Percentiles rank a stretch among this genome's conserved stretches.
These are phyloP conservation scores for Vigna reflexopilosa DNA, from an alignment of 306 rosid genomes.

Conservation along the genomic window DNA sequence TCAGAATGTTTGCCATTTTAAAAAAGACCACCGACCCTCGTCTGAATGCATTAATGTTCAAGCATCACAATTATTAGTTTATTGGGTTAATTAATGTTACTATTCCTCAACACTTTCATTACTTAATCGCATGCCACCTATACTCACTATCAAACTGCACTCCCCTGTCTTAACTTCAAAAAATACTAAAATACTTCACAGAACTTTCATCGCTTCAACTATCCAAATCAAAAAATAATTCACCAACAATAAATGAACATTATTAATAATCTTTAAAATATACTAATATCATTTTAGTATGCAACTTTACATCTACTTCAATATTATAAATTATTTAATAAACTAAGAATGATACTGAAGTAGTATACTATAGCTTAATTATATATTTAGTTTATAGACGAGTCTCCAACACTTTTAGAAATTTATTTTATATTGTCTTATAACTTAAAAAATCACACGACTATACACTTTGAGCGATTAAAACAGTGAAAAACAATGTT, in stretches of 20 bases:
- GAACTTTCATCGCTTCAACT: neutral
- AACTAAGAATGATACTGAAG: no score
- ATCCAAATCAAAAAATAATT: neutral
- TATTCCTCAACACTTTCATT: slow-evolving; percentile 38
- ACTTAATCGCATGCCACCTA: slow-evolving; percentile 56
- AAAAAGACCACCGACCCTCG: slow-evolving; percentile 53
- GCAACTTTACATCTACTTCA: no score
- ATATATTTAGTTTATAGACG: no score
- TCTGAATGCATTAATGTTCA: slow-evolving; percentile 43
- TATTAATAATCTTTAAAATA: no score
- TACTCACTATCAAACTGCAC: slow-evolving; percentile 56
- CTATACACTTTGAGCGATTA: no score
- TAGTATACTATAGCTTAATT: no score
- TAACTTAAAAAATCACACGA: no score
- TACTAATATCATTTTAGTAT: no score
- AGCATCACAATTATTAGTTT: slow-evolving; percentile 35
- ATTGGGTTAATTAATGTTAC: slow-evolving; percentile 25
- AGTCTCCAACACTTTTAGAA: no score
- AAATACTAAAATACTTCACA: slow-evolving; percentile 12
- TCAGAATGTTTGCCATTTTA: slow-evolving; percentile 51
- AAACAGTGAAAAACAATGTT: neutral
- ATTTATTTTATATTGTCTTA: no score
- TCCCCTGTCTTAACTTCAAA: slow-evolving; percentile 17
- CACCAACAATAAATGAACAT: no score
- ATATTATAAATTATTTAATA: no score